Conservation (phyloP, 805 yeast species). For the Starmerella tilneyi region DNA sequence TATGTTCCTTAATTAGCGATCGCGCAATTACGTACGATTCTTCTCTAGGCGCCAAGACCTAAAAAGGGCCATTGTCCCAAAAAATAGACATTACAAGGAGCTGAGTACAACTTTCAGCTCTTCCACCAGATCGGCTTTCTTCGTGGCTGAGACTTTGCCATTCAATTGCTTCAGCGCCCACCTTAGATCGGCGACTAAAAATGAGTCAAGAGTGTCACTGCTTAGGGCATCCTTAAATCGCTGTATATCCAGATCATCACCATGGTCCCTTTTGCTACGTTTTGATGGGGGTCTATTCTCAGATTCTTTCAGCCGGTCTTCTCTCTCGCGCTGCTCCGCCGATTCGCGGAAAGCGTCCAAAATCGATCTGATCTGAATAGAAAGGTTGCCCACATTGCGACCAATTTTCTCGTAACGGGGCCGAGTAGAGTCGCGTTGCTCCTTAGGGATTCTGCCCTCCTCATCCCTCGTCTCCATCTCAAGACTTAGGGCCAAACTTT, state of each 20-base stretch:
- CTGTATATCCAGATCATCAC: not conserved
- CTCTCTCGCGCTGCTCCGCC: not conserved
- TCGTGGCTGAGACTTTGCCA: not conserved
- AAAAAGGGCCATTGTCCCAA: too few relatives aligned
- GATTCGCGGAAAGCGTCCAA: not conserved
- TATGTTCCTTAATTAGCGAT: too few relatives aligned
- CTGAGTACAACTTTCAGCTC: not conserved
- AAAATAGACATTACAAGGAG: too few relatives aligned
- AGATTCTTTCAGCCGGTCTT: too few relatives aligned
- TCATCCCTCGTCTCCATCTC: slow-evolving; percentile 7
- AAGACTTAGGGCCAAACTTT: slow-evolving; percentile 25
- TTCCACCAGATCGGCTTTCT: not conserved
- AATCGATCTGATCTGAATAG: not conserved
- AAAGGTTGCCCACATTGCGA: slow-evolving; percentile 3
- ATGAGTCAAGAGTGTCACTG: not conserved
- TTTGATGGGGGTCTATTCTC: not conserved
- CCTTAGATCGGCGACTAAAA: slow-evolving; percentile 3
- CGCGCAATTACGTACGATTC: too few relatives aligned
- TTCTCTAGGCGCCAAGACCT: too few relatives aligned
- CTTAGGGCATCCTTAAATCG: not conserved
- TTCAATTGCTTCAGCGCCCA: slow-evolving; percentile 6
- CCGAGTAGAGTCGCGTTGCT: slow-evolving; percentile 11
- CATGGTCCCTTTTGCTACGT: not conserved
- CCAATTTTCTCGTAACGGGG: slow-evolving; percentile 16
- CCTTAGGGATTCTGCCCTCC: not conserved